A percentile compares a stretch with the other conserved stretches of the same genome.
These are phyloP conservation scores for Articulospora tetracladia DNA, from an alignment of 495 filamentous ascomycete species.

Conservation along the genomic window DNA sequence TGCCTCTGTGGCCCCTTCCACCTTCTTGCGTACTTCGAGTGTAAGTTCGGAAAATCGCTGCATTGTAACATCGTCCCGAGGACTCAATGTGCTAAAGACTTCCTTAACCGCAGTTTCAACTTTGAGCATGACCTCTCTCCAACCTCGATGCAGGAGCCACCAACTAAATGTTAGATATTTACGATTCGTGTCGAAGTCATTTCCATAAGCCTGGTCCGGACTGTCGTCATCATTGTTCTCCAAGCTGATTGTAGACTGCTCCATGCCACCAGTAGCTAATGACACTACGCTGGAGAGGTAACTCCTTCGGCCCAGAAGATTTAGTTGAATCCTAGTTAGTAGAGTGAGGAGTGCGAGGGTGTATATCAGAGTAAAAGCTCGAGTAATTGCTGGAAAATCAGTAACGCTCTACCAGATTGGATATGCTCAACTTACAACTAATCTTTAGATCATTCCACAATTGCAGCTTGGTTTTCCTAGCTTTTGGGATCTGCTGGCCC, in stretches of 20 bases:
- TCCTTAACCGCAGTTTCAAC: constrained; percentile 79
- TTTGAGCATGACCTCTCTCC: constrained; percentile 72
- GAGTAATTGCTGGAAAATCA: constrained; percentile 68
- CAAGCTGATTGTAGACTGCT: constrained; percentile 68
- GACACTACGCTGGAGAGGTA: constrained; percentile 94
- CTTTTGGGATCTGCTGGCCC: constrained; percentile 35
- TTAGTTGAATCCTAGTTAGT: constrained; percentile 93
- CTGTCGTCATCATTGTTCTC: constrained; percentile 88
- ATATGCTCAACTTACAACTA: constrained; percentile 59
- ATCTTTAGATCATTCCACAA: constrained; percentile 99
- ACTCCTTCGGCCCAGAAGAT: constrained; percentile 89
- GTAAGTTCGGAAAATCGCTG: constrained; percentile 74
- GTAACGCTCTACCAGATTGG: neutral
- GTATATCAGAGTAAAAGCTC: constrained; percentile 88
- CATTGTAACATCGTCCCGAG: constrained; percentile 81
- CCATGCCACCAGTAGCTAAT: constrained; percentile 60
- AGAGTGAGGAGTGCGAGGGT: constrained; percentile 84
- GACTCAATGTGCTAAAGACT: constrained; percentile 78
- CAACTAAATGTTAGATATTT: constrained; percentile 94
- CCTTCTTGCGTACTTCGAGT: constrained; percentile 69
- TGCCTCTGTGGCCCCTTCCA: constrained; percentile 73
- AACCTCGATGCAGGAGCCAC: constrained; percentile 94
- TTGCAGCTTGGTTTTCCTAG: constrained; percentile 81
- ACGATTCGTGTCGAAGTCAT: constrained; percentile 90
- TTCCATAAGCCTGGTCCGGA: constrained; percentile 73